Evolutionary conservation across 139 green algal genomes (phyloP), one percentile per base, ranked within the genome.

Genomic region (Volvox reticuliferus): DNA sequence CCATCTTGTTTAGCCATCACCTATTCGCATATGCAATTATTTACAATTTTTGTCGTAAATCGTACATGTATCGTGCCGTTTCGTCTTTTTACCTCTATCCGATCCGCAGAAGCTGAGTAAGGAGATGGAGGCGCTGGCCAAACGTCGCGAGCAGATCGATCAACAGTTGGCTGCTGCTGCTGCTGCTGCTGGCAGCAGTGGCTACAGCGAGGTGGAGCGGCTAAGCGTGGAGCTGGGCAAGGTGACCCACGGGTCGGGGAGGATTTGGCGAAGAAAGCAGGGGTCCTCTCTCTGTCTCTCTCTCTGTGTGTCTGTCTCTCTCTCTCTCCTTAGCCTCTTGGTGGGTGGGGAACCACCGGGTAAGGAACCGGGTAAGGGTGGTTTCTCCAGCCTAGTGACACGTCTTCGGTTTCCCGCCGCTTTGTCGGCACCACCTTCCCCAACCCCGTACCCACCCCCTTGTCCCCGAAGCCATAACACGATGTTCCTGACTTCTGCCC

Each of bases 91-190:
- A 17, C 69, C 28, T n/a, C n/a, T n/a, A n/a, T n/a, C n/a, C n/a
- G n/a, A n/a, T n/a, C 69, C 87, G 36, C 85, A 93, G 85, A 93
- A 93, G 79, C 88, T 93, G 79, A 37, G 35, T n/a, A 82, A 91
- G 83, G 79, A 94, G 90, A 44, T 93, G 83, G 79, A 79, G 35
- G 28, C 44, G 22, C 83, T 95, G 73, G 87, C 62, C 24, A 82
- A 69, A 28, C 79, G 92, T 77, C 76, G 92, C 0, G 87, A 90
- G 28, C 18, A 67, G 35, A 62, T 94, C 81, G 86, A 93, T 17
- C 50, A 26, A 0, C 19, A 91, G 86, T 35, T 94, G 73, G 82
- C 79, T 3, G 86, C 65, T 18, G 37, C 91, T 44, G 37, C 91
- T 44, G 81, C 68, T 22, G 86, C 63, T 24, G 37, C 89, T 28